Evolutionary conservation across 2,329 filamentous ascomycete species (phyloP).

Genomic region (Daldinia sp.): DNA sequence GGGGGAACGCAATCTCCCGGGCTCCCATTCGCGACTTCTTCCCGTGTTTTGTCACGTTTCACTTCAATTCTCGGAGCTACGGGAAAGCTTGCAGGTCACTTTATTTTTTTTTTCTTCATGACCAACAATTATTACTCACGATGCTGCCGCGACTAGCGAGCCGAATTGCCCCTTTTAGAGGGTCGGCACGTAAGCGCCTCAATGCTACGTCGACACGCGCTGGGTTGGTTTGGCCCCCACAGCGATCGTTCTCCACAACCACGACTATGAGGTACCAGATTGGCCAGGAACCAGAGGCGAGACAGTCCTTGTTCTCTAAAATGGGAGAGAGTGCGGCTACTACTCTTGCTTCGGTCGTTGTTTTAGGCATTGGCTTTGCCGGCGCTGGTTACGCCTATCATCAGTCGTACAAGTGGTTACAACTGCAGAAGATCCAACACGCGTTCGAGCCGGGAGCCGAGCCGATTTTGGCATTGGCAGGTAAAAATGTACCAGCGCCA

Average conservation of each 20-base stretch:
- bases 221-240: conserved; percentile 36
- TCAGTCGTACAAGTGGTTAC: conserved; percentile 86
- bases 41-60: conserved; percentile 21
- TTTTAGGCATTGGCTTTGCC: conserved; percentile 74
- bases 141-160: conserved; percentile 31
- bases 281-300: conserved; percentile 36
- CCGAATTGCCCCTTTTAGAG: conserved; percentile 29
- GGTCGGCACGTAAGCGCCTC: conserved; percentile 26
- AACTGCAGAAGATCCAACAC: conserved; percentile 91
- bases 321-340: conserved; percentile 82
- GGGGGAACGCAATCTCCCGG: conserved; percentile 25
- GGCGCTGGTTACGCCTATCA: conserved; percentile 82
- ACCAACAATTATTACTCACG: conserved; percentile 13
- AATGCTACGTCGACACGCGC: conserved; percentile 35
- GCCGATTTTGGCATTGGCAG: conserved; percentile 84
- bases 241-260: conserved; percentile 37
- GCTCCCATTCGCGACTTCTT: conserved; percentile 20
- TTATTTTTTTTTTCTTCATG: conserved; percentile 14
- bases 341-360: conserved; percentile 78
- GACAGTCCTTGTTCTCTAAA: conserved; percentile 62
- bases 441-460: conserved; percentile 89
- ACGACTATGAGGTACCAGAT: conserved; percentile 23
- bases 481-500: conserved; percentile 65
- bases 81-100: conserved; percentile 8
- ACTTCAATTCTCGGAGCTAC: conserved; percentile 22